Percentiles rank a stretch among this genome's conserved stretches.
Evolutionary conservation across 1,139 yeast genomes (phyloP).

Genomic region (Diutina siamensis): DNA sequence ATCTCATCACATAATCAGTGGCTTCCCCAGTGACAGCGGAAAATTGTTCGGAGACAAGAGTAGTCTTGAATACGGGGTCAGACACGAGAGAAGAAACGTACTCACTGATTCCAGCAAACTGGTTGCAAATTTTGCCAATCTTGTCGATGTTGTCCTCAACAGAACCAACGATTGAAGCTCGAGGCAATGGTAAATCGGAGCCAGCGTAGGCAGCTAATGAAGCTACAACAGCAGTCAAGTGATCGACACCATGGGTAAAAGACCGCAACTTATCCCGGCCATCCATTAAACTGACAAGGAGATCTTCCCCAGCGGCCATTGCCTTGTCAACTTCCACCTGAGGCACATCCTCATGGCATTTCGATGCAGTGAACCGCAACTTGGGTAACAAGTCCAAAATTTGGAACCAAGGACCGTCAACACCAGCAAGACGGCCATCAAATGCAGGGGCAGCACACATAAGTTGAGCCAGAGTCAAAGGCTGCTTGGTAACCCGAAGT

Average conservation of each 20-base stretch:
- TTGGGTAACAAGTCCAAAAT: slow-evolving; percentile 74
- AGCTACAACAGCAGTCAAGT: not conserved
- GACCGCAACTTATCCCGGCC: slow-evolving; percentile 32
- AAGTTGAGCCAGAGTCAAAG: slow-evolving; percentile 51
- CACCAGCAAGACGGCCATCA: slow-evolving; percentile 24
- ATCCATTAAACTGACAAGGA: slow-evolving; percentile 42
- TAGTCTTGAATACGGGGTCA: not conserved
- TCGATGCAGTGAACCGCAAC: slow-evolving; percentile 51
- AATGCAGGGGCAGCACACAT: slow-evolving; percentile 48
- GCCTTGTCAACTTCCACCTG: slow-evolving; percentile 65
- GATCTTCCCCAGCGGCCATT: slow-evolving; percentile 67
- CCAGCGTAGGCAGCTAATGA: not conserved
- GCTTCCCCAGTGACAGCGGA: slow-evolving; percentile 10
- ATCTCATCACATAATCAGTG: slow-evolving; percentile 7
- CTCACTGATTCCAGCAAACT: slow-evolving; percentile 41
- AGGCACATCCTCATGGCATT: slow-evolving; percentile 66
- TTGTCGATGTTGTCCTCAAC: slow-evolving; percentile 12
- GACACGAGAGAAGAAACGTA: slow-evolving; percentile 24
- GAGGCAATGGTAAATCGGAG: slow-evolving; percentile 8
- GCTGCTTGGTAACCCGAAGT: slow-evolving; percentile 50
- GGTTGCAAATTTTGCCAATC: slow-evolving; percentile 14
- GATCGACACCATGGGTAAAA: not conserved
- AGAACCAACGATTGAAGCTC: slow-evolving; percentile 14
- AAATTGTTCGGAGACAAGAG: not conserved
- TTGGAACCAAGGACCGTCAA: slow-evolving; percentile 55